Conservation (phyloP, 75 land plant genomes). For the Pinus tabuliformis region DNA sequence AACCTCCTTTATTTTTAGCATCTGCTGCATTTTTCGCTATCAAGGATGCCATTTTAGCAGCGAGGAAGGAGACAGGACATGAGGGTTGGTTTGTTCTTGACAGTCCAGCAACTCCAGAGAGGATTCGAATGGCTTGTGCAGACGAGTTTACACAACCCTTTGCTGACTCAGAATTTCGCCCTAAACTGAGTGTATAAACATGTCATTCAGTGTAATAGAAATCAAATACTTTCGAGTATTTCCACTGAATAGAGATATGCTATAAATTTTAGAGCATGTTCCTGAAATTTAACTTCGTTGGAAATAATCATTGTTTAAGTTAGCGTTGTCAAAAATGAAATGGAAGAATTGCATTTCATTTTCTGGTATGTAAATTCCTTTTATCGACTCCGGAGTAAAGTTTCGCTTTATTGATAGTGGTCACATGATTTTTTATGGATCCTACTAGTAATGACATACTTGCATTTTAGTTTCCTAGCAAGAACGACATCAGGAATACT, state of each 20-base stretch:
- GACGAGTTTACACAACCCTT: conserved; percentile 71
- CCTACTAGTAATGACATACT: neutral
- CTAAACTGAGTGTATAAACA: conserved; percentile 73
- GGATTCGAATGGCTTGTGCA: conserved; percentile 89
- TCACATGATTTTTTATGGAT: neutral
- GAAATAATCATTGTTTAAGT: no score
- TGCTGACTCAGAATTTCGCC: conserved; percentile 38
- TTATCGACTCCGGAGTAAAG: neutral
- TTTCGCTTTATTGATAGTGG: neutral
- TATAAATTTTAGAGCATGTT: no score
- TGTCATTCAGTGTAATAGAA: neutral
- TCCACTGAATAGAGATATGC: no score
- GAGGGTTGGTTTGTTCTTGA: conserved; percentile 80
- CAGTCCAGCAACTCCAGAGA: conserved; percentile 88
- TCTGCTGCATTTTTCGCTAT: conserved; percentile 80
- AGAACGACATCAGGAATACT: neutral
- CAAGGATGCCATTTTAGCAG: conserved; percentile 86
- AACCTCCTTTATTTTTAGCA: conserved; percentile 94
- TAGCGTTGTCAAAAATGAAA: no score
- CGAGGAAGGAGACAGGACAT: conserved; percentile 58
- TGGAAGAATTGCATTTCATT: no score
- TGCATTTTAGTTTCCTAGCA: neutral
- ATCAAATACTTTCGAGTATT: no score
- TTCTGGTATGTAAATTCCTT: no score
- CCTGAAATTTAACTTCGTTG: no score